Evolutionary conservation across 139 green algal species (phyloP).

Genomic region (Pleodorina starrii): DNA sequence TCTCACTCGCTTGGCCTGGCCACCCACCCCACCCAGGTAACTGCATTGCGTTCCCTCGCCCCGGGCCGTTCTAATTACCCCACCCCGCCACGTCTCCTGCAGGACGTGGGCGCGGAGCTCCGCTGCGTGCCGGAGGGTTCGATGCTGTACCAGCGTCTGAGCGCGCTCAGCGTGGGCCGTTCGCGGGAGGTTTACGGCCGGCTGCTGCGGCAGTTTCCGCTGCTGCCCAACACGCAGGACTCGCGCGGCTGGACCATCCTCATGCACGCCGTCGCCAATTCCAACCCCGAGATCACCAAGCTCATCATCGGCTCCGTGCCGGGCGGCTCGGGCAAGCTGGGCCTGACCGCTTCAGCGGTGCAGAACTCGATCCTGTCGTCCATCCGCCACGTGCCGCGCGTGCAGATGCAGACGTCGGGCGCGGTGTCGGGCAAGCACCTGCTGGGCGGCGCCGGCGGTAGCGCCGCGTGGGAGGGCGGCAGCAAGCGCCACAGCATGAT

Average conservation of each 20-base stretch:
- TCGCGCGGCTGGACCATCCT: constrained; percentile 62
- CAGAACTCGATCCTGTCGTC: constrained; percentile 39
- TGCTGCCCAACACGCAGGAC: constrained; percentile 58
- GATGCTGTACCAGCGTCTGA: constrained; percentile 60
- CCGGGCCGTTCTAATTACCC: too few relatives aligned
- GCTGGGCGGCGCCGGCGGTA: neutral
- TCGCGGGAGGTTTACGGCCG: constrained; percentile 27
- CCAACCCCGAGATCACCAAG: constrained; percentile 64
- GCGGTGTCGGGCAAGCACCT: neutral
- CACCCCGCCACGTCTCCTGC: too few relatives aligned
- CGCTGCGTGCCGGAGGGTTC: constrained; percentile 50
- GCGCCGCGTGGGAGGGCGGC: neutral
- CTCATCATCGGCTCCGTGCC: constrained; percentile 56
- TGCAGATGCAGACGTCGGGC: constrained; percentile 21
- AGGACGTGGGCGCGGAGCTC: constrained; percentile 53
- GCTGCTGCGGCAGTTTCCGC: constrained; percentile 46
- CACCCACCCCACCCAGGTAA: too few relatives aligned
- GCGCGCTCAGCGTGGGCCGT: constrained; percentile 12
- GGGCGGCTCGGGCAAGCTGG: constrained; percentile 23
- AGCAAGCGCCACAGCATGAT: constrained; percentile 1
- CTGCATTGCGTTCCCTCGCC: too few relatives aligned
- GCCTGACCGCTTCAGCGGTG: constrained; percentile 55
- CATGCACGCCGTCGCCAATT: constrained; percentile 60
- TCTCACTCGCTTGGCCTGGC: too few relatives aligned
- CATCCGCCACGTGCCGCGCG: constrained; percentile 43